A percentile compares a stretch with the other conserved stretches of the same genome.
Conservation (phyloP, 2,329 filamentous ascomycete species). For the Truncatella angustata region DNA sequence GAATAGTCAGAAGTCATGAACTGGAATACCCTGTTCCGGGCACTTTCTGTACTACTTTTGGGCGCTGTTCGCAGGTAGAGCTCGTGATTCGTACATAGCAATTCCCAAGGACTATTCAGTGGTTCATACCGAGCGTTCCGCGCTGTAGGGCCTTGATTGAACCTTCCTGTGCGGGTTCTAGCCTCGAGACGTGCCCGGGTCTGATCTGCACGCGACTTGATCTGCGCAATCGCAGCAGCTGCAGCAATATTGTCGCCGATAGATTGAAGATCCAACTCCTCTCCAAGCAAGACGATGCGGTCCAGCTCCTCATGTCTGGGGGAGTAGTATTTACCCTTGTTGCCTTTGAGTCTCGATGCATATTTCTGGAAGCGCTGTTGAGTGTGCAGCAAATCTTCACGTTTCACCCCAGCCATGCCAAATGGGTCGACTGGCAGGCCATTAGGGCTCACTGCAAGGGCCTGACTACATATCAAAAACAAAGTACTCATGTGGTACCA, state of each 20-base stretch:
- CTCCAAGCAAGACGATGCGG: not conserved
- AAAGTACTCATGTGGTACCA: constrained; percentile 4
- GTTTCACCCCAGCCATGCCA: not conserved
- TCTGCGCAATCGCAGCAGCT: not conserved
- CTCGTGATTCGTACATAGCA: constrained; percentile 3
- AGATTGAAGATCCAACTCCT: not conserved
- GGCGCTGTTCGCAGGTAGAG: not conserved
- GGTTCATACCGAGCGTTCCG: not conserved
- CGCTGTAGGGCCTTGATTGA: not conserved
- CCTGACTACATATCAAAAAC: not conserved
- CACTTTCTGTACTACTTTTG: not conserved
- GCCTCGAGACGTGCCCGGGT: not conserved
- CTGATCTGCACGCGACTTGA: not conserved
- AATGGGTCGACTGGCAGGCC: no score
- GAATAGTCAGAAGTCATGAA: not conserved
- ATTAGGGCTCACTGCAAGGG: no score
- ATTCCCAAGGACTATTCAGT: not conserved
- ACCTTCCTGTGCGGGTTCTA: not conserved
- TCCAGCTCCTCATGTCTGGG: constrained; percentile 1
- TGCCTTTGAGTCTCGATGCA: not conserved
- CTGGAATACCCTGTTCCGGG: not conserved
- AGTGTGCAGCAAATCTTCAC: not conserved
- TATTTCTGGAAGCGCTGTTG: not conserved
- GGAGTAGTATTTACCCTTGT: not conserved
- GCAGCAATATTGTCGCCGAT: not conserved